Percentiles rank a stretch among this genome's conserved stretches.
phyloP scores from a whole-genome alignment of 2,329 filamentous ascomycete genomes.

The Phyllosticta citrichinensis region DNA sequence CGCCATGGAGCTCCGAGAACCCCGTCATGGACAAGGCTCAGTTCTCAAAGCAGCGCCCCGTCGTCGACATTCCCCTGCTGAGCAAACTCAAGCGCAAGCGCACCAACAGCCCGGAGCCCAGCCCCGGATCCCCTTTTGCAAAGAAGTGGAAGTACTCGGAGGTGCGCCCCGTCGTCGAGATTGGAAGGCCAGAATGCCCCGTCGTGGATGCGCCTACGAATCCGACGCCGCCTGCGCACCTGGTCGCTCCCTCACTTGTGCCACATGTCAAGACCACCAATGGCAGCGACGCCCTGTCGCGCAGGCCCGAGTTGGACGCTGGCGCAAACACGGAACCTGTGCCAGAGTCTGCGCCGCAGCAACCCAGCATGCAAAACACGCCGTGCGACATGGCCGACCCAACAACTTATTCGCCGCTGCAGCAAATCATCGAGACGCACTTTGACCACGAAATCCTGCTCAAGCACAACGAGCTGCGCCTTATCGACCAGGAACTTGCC shows the following conservation, averaged over 20 bases:
- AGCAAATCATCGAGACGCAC: slow-evolving; percentile 71
- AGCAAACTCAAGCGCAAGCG: slow-evolving; percentile 51
- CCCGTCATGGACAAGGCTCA: slow-evolving; percentile 33
- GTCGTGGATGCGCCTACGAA: slow-evolving; percentile 16
- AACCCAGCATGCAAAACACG: slow-evolving; percentile 15
- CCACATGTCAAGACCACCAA: slow-evolving; percentile 15
- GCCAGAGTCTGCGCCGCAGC: slow-evolving; percentile 17
- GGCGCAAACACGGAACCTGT: slow-evolving; percentile 10
- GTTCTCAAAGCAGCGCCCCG: slow-evolving; percentile 32
- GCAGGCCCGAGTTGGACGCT: slow-evolving; percentile 10
- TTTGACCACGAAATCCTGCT: slow-evolving; percentile 84
- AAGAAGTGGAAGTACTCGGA: slow-evolving; percentile 20
- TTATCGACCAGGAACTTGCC: slow-evolving; percentile 92
- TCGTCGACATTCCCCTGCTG: slow-evolving; percentile 37
- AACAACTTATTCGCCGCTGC: slow-evolving; percentile 44
- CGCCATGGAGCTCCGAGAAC: slow-evolving; percentile 36
- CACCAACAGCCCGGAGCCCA: slow-evolving; percentile 37
- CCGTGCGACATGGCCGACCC: slow-evolving; percentile 9
- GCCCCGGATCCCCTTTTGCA: slow-evolving; percentile 18
- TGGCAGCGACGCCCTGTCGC: background rate
- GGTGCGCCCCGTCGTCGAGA: slow-evolving; percentile 23
- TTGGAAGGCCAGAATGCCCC: slow-evolving; percentile 21
- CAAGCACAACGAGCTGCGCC: slow-evolving; percentile 87
- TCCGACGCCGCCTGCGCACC: background rate
- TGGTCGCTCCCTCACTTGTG: slow-evolving; percentile 7